Base-by-base conservation (phyloP, 75 land plant genomes). In the Picea glauca region DNA sequence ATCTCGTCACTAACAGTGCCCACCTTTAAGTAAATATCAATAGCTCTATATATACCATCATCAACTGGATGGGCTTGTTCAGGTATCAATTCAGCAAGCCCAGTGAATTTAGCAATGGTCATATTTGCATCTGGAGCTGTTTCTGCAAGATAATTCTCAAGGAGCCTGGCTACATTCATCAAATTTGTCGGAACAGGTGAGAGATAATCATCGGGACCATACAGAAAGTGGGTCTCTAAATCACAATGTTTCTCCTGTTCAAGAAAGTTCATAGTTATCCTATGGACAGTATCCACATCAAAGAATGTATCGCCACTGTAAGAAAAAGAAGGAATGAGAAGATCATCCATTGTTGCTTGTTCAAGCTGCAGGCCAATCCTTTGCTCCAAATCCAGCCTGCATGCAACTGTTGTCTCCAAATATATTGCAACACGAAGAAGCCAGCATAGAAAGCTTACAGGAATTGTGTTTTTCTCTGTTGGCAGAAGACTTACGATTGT, bases 21-120 rank as follows among this genome's bases (percentile, higher is more conserved):
- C 57, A 94, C 99, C 99, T 97, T 97, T 60, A 97, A 81, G 85
- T 91, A 97, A 70, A 97, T 95, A 74, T 97, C 99, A 30, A 94
- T 87, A 57, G 99, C 98, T 82, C 98, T 86, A 78, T 97, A 97
- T 83, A 97, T 82, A 11, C 95, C 95, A 87, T 97, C 99, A 77
- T 97, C 95, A 60, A 85, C 87, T 15, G 83, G 76, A 66, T 92
- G 84, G 31, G 98, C 86, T 77, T 89, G 91, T 58, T 88, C 92
- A 7, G 98, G 99, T 31, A 97, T 61, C 66, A 93, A 83, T 72
- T 94, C 99, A 75, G 92, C 91, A 62, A 94, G 84, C 20, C 85
- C 75, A 35, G 86, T 77, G 68, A 97, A 94, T 75, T 87, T 93
- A 5, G 87, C 60, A 38, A 93, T 85, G 65, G 78, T 80, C 65